These are phyloP conservation scores for Phlebopus sp. DNA, from an alignment of 1,284 basidiomycete genomes.

Conservation along the genomic window DNA sequence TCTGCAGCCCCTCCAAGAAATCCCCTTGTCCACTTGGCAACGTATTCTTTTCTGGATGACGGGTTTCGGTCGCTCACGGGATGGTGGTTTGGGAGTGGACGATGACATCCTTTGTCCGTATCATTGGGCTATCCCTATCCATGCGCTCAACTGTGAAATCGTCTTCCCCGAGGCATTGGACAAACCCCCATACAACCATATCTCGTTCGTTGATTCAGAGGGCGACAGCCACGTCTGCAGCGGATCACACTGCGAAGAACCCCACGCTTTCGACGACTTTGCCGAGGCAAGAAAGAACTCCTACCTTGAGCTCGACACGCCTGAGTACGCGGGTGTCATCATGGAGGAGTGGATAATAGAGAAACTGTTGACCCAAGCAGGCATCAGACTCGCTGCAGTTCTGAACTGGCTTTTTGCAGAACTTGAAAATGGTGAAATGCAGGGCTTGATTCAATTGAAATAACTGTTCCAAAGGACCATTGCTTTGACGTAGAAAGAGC, in stretches of 20 bases:
- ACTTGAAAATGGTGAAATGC: neutral
- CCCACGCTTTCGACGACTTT: constrained; percentile 14
- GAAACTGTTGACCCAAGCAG: constrained; percentile 77
- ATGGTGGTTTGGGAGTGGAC: constrained; percentile 42
- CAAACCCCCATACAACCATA: constrained; percentile 35
- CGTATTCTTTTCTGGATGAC: constrained; percentile 25
- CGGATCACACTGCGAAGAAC: constrained; percentile 13
- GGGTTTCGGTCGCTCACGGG: constrained; percentile 10
- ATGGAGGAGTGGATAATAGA: constrained; percentile 71
- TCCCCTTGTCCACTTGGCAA: constrained; percentile 19
- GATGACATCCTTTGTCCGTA: constrained; percentile 74
- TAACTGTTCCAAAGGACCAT: too few species aligned
- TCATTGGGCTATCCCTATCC: constrained; percentile 68
- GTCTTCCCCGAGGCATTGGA: constrained; percentile 75
- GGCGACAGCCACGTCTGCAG: constrained; percentile 7
- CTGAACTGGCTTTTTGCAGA: constrained; percentile 69
- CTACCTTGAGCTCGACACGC: constrained; percentile 82
- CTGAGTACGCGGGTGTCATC: constrained; percentile 73
- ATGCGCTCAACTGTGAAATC: constrained; percentile 75
- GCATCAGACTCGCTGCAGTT: constrained; percentile 77
- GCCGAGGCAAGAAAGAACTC: constrained; percentile 20
- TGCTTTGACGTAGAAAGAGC: too few species aligned
- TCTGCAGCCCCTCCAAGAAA: constrained; percentile 8
- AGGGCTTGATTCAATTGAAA: constrained; percentile 6
- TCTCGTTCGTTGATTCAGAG: constrained; percentile 1